Percentiles rank a stretch among this genome's conserved stretches.
Evolutionary conservation across 108 stramenopile species (phyloP).

Genomic region (Cyclostephanos tholiformis): DNA sequence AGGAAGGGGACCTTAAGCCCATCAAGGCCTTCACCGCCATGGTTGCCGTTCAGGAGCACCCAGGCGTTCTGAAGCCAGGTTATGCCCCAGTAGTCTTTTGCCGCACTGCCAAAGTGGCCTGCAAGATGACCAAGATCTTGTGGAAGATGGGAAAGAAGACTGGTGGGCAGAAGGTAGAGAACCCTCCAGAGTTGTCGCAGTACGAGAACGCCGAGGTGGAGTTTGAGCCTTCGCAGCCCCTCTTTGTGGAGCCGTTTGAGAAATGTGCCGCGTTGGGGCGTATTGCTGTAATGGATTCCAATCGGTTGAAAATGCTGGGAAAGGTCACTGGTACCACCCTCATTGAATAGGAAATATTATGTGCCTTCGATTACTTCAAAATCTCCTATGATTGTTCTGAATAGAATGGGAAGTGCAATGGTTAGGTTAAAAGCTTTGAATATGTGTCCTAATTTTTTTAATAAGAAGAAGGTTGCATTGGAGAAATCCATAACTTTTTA

Average conservation of each 20-base stretch:
- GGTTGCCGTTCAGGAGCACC: constrained; percentile 85
- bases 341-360: no score
- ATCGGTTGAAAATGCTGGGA: constrained; percentile 87
- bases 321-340: constrained; percentile 66
- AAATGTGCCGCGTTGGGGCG: constrained; percentile 82
- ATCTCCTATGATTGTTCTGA: no score
- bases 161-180: constrained; percentile 81
- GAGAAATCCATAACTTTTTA: no score
- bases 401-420: no score
- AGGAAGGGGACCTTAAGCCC: constrained; percentile 70
- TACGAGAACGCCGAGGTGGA: constrained; percentile 84
- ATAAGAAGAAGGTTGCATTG: no score
- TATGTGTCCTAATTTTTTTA: no score
- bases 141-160: constrained; percentile 91
- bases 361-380: no score
- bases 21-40: constrained; percentile 80
- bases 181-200: constrained; percentile 78
- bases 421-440: no score
- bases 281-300: constrained; percentile 87
- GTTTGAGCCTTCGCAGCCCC: constrained; percentile 77
- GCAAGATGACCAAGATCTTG: constrained; percentile 88
- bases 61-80: constrained; percentile 86
- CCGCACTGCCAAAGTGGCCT: constrained; percentile 89
- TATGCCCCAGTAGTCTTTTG: constrained; percentile 83
- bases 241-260: constrained; percentile 81